Conservation (phyloP, 2,329 filamentous ascomycete genomes). For the Paracoccidioides brasiliensis region DNA sequence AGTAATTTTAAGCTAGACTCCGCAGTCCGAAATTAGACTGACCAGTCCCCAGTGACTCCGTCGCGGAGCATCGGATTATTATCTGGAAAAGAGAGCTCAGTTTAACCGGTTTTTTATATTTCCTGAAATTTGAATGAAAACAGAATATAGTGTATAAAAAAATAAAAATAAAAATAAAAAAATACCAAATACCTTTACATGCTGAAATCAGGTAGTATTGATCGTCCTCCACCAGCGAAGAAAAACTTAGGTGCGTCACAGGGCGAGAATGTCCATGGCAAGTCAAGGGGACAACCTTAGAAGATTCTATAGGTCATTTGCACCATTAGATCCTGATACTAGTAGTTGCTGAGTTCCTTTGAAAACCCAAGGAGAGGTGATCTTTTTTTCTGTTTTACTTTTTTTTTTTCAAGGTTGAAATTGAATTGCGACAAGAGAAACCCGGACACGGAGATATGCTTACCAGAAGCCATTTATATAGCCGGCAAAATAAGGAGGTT, state of each 20-base stretch:
- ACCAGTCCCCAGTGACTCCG: constrained; percentile 90
- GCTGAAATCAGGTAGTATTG: constrained; percentile 87
- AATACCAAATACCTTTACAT: constrained; percentile 67
- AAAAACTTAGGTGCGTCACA: constrained; percentile 85
- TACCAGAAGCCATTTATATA: constrained; percentile 4
- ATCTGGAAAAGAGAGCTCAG: constrained; percentile 42
- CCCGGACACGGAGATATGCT: background rate
- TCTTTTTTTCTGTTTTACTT: too few species aligned
- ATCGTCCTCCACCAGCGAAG: constrained; percentile 65
- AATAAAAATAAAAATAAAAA: too few species aligned
- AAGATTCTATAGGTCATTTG: constrained; percentile 8
- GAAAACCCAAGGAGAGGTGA: background rate
- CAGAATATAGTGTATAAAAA: too few species aligned
- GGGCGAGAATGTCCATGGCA: constrained; percentile 91
- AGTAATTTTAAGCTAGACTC: background rate
- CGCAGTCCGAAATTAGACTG: constrained; percentile 16
- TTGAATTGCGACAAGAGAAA: background rate
- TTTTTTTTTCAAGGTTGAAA: background rate
- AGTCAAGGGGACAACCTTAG: constrained; percentile 58
- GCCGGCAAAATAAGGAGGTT: background rate
- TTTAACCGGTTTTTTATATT: background rate
- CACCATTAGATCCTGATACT: background rate
- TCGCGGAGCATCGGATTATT: constrained; percentile 97
- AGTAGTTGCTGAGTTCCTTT: background rate
- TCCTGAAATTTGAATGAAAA: too few species aligned